Evolutionary conservation across 768 basidiomycete genomes (phyloP), one percentile per base, ranked within the genome.

Genomic region (Nevesoporus exiguus): DNA sequence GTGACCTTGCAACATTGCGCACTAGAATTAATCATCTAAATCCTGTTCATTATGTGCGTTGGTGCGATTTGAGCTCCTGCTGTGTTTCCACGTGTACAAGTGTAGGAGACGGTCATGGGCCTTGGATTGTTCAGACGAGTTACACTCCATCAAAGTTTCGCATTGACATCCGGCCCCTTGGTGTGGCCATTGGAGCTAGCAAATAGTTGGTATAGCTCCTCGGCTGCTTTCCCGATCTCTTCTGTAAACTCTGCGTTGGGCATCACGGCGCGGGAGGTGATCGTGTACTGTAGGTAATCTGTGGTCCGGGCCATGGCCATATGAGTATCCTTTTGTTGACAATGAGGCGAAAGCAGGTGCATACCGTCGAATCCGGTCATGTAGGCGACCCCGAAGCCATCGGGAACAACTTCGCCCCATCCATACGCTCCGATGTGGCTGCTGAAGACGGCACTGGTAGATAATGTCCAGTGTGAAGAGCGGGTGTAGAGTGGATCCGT

Each of bases 371-470:
- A 88, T 36, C 90, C 90, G n/a, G 94, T 94, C 81, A 93, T 86
- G 66, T 98, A 98, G 13, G 93, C 88, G 29, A 98, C 87, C 30
- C 95, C 95, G 66, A 95, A 98, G 1, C 95, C 95, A 59, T 97
- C 86, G 1, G 90, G 86, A 24, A 96, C 92, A 42, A 98, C 90
- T 79, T 93, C 90, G 46, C 95, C 95, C 95, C 95, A 98, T 14
- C 94, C 94, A 70, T 97, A 93, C 21, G 79, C 83, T 34, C 77
- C 80, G 64, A 98, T 84, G 69, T 90, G 86, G 55, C 85, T 85
- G n/a, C 88, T 91, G 62, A 88, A 89, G 29, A 98, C 77, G 5
- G 91, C 88, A 49, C 90, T 93, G 15, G 95, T 98, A 67, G 91
- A 94, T 60, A 98, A 74, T 7, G 85, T 84, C 95, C 95, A 98